Conservation (phyloP, 2,329 filamentous ascomycete species). For the Colletotrichum sp. region DNA sequence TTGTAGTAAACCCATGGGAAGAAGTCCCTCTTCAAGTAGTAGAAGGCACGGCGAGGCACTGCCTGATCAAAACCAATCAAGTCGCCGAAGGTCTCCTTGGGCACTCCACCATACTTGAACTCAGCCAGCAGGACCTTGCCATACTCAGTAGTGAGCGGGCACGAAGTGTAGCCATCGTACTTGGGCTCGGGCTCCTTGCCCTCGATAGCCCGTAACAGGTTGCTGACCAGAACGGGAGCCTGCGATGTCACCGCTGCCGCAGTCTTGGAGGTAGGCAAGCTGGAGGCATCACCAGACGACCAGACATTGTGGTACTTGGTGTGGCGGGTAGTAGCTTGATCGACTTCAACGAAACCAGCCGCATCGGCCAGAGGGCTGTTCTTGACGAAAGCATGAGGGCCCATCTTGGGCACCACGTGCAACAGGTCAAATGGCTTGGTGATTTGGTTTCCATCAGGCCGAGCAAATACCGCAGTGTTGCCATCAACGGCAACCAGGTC, state of each 20-base stretch:
- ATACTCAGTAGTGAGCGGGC: conserved; percentile 59
- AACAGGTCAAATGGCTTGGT: conserved; percentile 57
- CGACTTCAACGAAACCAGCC: conserved; percentile 63
- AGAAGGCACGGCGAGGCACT: conserved; percentile 61
- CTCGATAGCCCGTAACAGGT: conserved; percentile 49
- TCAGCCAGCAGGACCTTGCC: conserved; percentile 69
- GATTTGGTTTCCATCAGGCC: conserved; percentile 47
- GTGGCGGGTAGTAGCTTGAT: conserved; percentile 57
- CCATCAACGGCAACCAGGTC: conserved; percentile 59
- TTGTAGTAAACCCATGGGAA: conserved; percentile 71
- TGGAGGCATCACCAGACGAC: conserved; percentile 65
- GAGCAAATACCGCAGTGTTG: conserved; percentile 55
- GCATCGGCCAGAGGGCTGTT: conserved; percentile 58
- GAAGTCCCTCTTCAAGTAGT: conserved; percentile 69
- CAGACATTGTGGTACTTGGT: conserved; percentile 61
- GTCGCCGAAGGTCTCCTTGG: conserved; percentile 66
- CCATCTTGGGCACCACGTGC: conserved; percentile 65
- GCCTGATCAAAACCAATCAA: conserved; percentile 63
- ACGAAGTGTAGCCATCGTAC: conserved; percentile 63
- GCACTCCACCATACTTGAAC: conserved; percentile 68
- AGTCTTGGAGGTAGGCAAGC: conserved; percentile 62
- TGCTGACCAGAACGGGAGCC: conserved; percentile 54
- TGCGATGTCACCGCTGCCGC: conserved; percentile 57
- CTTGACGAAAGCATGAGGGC: conserved; percentile 58
- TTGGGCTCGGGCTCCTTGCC: conserved; percentile 46